These are phyloP conservation scores for Nemania sp. DNA, from an alignment of 2,329 filamentous ascomycete species.

Conservation along the genomic window DNA sequence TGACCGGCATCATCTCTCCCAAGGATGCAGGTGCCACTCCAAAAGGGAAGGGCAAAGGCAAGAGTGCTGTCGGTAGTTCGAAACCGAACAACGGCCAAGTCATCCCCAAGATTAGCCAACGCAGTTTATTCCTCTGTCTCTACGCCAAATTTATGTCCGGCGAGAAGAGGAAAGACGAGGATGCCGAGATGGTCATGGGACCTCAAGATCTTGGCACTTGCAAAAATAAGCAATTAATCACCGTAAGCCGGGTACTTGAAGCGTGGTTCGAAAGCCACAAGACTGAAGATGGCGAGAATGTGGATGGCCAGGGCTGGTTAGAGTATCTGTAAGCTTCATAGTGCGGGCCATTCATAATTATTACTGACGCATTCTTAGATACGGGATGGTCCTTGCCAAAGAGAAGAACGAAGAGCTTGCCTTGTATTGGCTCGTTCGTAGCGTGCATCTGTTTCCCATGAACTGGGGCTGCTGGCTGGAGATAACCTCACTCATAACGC, in stretches of 20 bases:
- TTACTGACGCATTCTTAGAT: slow-evolving; percentile 50
- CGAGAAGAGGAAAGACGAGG: slow-evolving; percentile 95
- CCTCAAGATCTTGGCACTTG: slow-evolving; percentile 86
- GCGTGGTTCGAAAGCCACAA: slow-evolving; percentile 75
- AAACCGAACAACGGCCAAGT: slow-evolving; percentile 29
- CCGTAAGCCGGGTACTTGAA: slow-evolving; percentile 75
- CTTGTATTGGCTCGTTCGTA: slow-evolving; percentile 82
- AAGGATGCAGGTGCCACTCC: slow-evolving; percentile 45
- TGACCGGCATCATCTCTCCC: slow-evolving; percentile 65
- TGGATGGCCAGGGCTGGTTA: slow-evolving; percentile 83
- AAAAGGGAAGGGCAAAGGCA: slow-evolving; percentile 69
- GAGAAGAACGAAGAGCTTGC: slow-evolving; percentile 88
- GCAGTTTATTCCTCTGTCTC: slow-evolving; percentile 86
- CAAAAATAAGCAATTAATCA: slow-evolving; percentile 80
- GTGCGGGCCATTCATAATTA: not conserved
- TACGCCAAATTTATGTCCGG: slow-evolving; percentile 93
- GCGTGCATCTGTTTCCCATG: slow-evolving; percentile 87
- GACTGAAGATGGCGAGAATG: slow-evolving; percentile 59
- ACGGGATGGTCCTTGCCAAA: slow-evolving; percentile 87
- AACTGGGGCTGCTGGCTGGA: slow-evolving; percentile 99
- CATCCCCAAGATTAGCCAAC: slow-evolving; percentile 74
- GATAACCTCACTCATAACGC: slow-evolving; percentile 76
- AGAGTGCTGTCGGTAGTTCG: slow-evolving; percentile 46
- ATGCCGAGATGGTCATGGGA: slow-evolving; percentile 95
- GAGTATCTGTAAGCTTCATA: slow-evolving; percentile 67